Base-by-base conservation (phyloP, 768 basidiomycete species). In the Candolleomyces efflorescens region DNA sequence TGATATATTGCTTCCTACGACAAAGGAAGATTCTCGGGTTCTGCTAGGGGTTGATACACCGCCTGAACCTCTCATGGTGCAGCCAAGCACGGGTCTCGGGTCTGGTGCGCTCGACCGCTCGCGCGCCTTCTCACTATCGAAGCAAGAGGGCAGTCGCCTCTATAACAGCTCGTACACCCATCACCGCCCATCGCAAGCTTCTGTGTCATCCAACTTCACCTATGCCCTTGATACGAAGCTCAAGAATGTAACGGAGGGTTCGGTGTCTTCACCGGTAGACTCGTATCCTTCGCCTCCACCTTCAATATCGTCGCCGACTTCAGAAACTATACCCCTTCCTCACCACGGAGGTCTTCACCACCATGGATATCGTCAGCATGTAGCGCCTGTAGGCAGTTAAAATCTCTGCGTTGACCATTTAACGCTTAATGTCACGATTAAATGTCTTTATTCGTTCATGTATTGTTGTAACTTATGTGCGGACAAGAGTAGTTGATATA, bases 1-100 rank as follows among this genome's bases (percentile, higher is more conserved):
- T 54, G 85, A 87, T 36, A 68, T 90, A 66, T 77, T 83, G 69
- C 74, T 94, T 23, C 92, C 92, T 0, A 82, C 76, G 22, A 87
- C 87, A 18, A 82, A 82, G 63, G 76, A 70, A 57, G 90, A 92
- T 53, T 74, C 78, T 17, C 71, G 74, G 38, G 67, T 87, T 53
- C 71, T 83, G 71, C 69, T 66, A 10, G 80, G 75, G 23, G 70
- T 71, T 11, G 73, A 76, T 23, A 72, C 71, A 5, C 75, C 74
- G 26, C 69, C 73, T 5, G 70, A 69, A 20, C 63, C 66, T 54
- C 23, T 62, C 13, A 45, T 53, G 24, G 23, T 53, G 22, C 36
- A 51, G 44, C 20, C 27, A 6, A 54, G 52, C 3, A 37, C 43
- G 13, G 53, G 53, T 11, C 53, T 54, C 15, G 58, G 52, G 12